Percentiles rank a stretch among this genome's conserved stretches.
phyloP scores from a whole-genome alignment of 2,329 filamentous ascomycete species.

The Endocalyx cinctus region DNA sequence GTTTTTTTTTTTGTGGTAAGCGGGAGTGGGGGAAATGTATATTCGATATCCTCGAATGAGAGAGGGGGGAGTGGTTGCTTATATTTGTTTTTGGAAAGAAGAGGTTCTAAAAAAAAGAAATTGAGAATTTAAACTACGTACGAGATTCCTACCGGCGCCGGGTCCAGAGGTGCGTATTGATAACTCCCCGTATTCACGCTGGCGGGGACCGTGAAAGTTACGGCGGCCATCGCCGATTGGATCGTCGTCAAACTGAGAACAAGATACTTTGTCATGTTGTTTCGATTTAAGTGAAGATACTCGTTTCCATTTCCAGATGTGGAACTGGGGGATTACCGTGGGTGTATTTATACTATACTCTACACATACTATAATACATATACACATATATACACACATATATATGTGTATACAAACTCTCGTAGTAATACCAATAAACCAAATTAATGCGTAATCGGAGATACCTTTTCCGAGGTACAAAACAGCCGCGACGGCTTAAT shows the following conservation, averaged over 20 bases:
- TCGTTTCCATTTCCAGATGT: no score
- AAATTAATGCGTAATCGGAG: no score
- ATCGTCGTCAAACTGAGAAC: neutral
- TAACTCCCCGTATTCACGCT: constrained; percentile 18
- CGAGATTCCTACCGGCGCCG: constrained; percentile 42
- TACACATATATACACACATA: no score
- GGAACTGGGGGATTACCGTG: no score
- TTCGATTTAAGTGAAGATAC: no score
- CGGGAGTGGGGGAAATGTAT: neutral
- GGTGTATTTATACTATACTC: no score
- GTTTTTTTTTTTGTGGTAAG: constrained; percentile 5
- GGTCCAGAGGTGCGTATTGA: constrained; percentile 29
- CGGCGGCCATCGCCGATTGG: constrained; percentile 11
- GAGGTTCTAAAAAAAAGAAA: neutral
- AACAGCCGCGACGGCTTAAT: no score
- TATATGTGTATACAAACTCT: no score
- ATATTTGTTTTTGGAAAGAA: neutral
- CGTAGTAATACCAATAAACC: no score
- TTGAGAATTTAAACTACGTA: constrained; percentile 21
- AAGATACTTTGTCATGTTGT: no score
- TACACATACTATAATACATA: no score
- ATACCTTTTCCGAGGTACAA: no score
- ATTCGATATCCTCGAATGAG: neutral
- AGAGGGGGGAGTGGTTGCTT: neutral
- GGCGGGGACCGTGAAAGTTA: constrained; percentile 30